Evolutionary conservation across 768 basidiomycete species (phyloP).

Genomic region (Auricularia cornea): DNA sequence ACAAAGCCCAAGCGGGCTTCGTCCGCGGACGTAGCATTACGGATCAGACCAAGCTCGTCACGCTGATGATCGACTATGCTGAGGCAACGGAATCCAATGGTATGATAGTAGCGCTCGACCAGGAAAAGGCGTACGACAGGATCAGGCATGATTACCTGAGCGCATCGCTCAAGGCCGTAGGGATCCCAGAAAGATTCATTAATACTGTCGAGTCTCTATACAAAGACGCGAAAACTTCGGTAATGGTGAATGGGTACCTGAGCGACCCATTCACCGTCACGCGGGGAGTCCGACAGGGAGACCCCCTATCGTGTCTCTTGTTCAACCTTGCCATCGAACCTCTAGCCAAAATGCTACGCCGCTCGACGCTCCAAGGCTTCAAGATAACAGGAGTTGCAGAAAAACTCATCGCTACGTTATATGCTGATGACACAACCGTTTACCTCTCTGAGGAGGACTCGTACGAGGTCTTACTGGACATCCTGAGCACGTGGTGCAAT

Average conservation of each 20-base stretch:
- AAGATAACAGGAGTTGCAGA: background rate
- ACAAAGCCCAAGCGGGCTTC: slow-evolving; percentile 15
- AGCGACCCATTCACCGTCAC: slow-evolving; percentile 3
- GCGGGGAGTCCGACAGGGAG: slow-evolving; percentile 16
- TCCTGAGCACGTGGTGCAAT: slow-evolving; percentile 32
- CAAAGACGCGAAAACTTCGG: slow-evolving; percentile 5
- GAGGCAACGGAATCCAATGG: slow-evolving; percentile 13
- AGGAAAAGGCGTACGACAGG: slow-evolving; percentile 17
- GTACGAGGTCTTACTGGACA: slow-evolving; percentile 13
- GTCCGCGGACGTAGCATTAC: slow-evolving; percentile 9
- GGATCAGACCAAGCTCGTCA: slow-evolving; percentile 9
- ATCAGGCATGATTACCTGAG: slow-evolving; percentile 15
- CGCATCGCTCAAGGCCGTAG: background rate
- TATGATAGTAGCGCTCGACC: slow-evolving; percentile 8
- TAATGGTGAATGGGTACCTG: slow-evolving; percentile 10
- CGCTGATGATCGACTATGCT: slow-evolving; percentile 7
- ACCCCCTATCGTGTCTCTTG: slow-evolving; percentile 16
- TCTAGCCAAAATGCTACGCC: slow-evolving; percentile 2
- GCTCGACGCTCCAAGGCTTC: background rate
- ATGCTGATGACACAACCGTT: slow-evolving; percentile 35
- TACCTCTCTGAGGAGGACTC: slow-evolving; percentile 25
- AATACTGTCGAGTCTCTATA: slow-evolving; percentile 16
- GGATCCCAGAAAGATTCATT: slow-evolving; percentile 13
- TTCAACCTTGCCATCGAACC: slow-evolving; percentile 18
- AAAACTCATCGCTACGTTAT: slow-evolving; percentile 26